Evolutionary conservation across 176 grass and related monocot species (phyloP), one percentile per base, ranked within the genome.

Genomic region (Oryza rufipogon): DNA sequence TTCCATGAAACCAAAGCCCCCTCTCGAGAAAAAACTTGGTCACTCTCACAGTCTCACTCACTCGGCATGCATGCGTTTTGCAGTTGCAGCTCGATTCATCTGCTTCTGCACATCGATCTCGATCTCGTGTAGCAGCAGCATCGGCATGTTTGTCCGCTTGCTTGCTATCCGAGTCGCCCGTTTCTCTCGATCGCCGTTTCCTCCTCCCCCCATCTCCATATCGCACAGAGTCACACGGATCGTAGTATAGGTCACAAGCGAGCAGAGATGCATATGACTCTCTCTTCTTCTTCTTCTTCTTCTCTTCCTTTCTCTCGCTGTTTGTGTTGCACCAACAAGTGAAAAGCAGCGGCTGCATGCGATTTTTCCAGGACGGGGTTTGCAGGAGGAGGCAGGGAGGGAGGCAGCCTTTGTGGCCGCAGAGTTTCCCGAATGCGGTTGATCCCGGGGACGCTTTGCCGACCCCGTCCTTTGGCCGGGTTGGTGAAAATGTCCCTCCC

Each of bases 381-480:
- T 32, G 30, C 30, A 32, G 30, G 30, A 32, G 30, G 30, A 32
- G 30, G 30, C 30, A 32, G 30, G 30, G 30, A 32, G 30, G 30
- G 30, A 32, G 30, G 54, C 54, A 58, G 54, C 49, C 15, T 52
- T 52, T 52, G 49, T 52, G 68, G 36, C 68, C n/a, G 68, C 80
- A 33, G 54, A 22, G 58, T 47, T 83, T 34, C 56, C 56, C 81
- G 16, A 4, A n/a, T 74, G 47, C 70, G 81, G 81, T 26, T 41
- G 81, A 65, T 74, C 52, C 7, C 25, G 38, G 33, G 81, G 70
- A 9, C 52, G 69, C 69, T 6, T 6, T 71, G 33, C 7, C 26
- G 33, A 11, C 5, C 47, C 11, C 2, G 66, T 3, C 22, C 66
- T 38, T 81, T 25, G 46, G 47, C 30, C 30, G 30, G 66, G 79